Base-by-base conservation (phyloP, 768 basidiomycete species). In the Podaxis sp. region DNA sequence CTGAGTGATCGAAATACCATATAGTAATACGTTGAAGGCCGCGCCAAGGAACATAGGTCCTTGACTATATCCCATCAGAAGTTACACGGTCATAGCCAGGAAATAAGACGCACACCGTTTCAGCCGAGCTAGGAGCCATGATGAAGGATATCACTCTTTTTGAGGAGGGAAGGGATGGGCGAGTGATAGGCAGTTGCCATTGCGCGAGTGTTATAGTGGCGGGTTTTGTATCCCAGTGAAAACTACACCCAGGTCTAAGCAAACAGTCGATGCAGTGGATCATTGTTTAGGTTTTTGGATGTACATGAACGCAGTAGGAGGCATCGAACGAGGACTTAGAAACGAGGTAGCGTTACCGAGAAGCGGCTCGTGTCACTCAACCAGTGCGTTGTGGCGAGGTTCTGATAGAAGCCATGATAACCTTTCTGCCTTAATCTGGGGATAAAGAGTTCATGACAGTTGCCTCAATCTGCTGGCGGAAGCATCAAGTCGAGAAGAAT, bases 1-100 rank as follows among this genome's bases (percentile, higher is more conserved):
- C 70, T 87, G 79, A 0, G 77, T 78, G 62, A 81, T 77, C 76
- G 82, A 82, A 55, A 84, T 78, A 4, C 82, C 83, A 63, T 81
- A 82, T 11, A 84, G 74, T 17, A 82, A 58, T 37, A 83, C 70
- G 63, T 83, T 83, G 69, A 84, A 67, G n/a, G 75, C 67, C 61
- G 79, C 75, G 24, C 81, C 83, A 54, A 84, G 77, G 67, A 83
- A 75, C 71, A 83, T 80, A 15, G 80, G 80, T 37, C 81, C 80
- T 67, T 81, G 80, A 10, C 83, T 84, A 64, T 15, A 48, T 20
- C 20, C 22, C 40, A 54, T 60, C 51, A 50, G 8, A 37, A 10
- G 4, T 50, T 26, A 50, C 41, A 38, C 15, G 22, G 20, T 33
- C 36, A 11, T 22, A 8, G 40, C 46, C 38, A 24, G 5, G 15